Base-by-base conservation (phyloP, 495 filamentous ascomycete species). In the Aspergillus sparsus region DNA sequence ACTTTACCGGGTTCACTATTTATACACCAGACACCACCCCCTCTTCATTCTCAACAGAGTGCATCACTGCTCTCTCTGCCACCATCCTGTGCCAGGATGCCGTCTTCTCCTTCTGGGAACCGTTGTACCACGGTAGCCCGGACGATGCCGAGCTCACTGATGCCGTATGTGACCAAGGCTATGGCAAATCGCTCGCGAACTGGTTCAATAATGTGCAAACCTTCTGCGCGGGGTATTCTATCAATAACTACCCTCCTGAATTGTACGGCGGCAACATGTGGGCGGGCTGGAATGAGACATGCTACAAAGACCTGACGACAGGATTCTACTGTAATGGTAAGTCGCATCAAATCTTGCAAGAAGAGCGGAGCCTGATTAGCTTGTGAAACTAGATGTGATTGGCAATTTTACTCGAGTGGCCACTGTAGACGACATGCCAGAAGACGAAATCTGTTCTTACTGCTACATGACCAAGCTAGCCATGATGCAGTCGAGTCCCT, bases 141-240 rank as follows among this genome's bases (percentile, higher is more conserved):
- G 36, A 6, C 3, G 35, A 58, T n/a, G 12, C 3, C 36, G 45
- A 16, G 10, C 49, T 52, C 2, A 21, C 47, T 3, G 54, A 58
- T 32, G 8, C 33, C 0, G 49, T 62, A 1, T 58, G 60, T 18
- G 49, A 45, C 11, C 5, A 9, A 9, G 32, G 47, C 12, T 62
- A 53, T 33, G 54, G 54, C 0, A 6, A 21, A 0, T 45, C 18
- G 7, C 36, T 62, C 2, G n/a, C 52, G 35, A 36, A 21, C n/a
- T 62, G 54, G 53, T 57, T 46, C 37, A 27, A 62, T 10, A 47
- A 52, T 12, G 60, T 62, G 11, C n/a, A 49, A 21, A n/a, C n/a
- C n/a, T n/a, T n/a, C n/a, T 59, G 57, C 18, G 32, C 18, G 1
- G 35, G 49, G 6, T 27, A 59, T 3, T 7, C 7, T 8, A 15